Evolutionary conservation across 768 basidiomycete genomes (phyloP).

Genomic region (Austroboletus festivus): DNA sequence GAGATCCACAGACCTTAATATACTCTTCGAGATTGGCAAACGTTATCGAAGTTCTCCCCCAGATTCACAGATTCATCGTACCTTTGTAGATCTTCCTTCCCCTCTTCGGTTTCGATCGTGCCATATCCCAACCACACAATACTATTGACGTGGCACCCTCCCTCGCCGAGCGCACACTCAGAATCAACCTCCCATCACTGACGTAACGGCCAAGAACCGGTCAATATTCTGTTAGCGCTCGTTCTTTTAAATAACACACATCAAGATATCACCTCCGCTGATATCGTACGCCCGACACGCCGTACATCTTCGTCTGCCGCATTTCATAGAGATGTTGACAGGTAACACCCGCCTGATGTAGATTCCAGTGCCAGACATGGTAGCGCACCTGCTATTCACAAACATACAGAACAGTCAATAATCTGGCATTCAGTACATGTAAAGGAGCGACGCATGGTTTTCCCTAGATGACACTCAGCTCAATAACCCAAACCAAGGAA

Average conservation of each 20-base stretch:
- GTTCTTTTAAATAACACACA: constrained; percentile 16
- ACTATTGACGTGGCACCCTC: background rate
- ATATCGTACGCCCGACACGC: constrained; percentile 10
- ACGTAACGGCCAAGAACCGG: constrained; percentile 9
- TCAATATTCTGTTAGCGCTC: too few relatives aligned
- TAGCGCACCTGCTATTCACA: constrained; percentile 26
- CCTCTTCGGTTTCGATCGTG: constrained; percentile 18
- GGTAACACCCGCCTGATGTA: too few relatives aligned
- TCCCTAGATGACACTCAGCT: too few relatives aligned
- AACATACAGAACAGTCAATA: constrained; percentile 24
- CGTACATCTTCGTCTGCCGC: constrained; percentile 19
- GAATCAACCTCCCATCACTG: background rate
- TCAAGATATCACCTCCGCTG: constrained; percentile 16
- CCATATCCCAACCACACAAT: background rate
- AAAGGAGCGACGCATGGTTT: constrained; percentile 17
- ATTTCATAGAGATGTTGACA: constrained; percentile 15
- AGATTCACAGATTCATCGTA: constrained; percentile 20
- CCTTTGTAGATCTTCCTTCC: constrained; percentile 21
- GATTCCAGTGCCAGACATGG: too few relatives aligned
- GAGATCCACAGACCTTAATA: constrained; percentile 20
- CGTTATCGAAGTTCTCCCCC: constrained; percentile 11
- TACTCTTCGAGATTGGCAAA: constrained; percentile 24
- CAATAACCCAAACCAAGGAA: too few relatives aligned
- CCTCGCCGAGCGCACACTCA: constrained; percentile 1
- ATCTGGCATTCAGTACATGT: constrained; percentile 22